Conservation (phyloP, 768 basidiomycete genomes). For the Neoboletus brunneissimus region DNA sequence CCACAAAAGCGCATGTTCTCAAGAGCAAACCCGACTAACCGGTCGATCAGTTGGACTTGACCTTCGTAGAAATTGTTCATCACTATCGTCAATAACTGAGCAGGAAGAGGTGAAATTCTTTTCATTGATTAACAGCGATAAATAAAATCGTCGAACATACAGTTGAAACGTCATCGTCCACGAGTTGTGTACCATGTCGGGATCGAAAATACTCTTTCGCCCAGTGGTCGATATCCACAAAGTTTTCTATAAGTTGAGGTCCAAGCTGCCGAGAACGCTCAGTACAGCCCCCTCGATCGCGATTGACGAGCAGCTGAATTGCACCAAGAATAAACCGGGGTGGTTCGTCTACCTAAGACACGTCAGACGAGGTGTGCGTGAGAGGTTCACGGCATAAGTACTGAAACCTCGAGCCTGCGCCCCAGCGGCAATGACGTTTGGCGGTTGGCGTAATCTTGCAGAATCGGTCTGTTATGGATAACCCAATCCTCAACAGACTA, state of each 20-base stretch:
- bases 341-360: conserved; percentile 23
- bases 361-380: background rate
- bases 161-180: conserved; percentile 18
- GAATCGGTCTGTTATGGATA: conserved; percentile 18
- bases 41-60: conserved; percentile 28
- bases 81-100: conserved; percentile 29
- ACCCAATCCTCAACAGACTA: conserved; percentile 25
- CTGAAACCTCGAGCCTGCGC: conserved; percentile 23
- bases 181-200: conserved; percentile 10
- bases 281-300: conserved; percentile 10
- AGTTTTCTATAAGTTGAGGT: conserved; percentile 32
- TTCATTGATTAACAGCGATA: background rate
- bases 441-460: conserved; percentile 29
- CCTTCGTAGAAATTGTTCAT: conserved; percentile 32
- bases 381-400: background rate
- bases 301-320: conserved; percentile 30
- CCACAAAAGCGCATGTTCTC: conserved; percentile 21
- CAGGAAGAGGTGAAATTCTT: background rate
- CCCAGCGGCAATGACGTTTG: conserved; percentile 27
- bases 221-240: conserved; percentile 28
- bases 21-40: conserved; percentile 24
- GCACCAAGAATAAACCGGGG: conserved; percentile 25
- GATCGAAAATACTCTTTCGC: conserved; percentile 28
- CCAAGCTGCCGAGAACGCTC: conserved; percentile 23
- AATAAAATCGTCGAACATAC: conserved; percentile 12